phyloP scores from a whole-genome alignment of 306 rosid species.

The Lathyrus oleraceus region DNA sequence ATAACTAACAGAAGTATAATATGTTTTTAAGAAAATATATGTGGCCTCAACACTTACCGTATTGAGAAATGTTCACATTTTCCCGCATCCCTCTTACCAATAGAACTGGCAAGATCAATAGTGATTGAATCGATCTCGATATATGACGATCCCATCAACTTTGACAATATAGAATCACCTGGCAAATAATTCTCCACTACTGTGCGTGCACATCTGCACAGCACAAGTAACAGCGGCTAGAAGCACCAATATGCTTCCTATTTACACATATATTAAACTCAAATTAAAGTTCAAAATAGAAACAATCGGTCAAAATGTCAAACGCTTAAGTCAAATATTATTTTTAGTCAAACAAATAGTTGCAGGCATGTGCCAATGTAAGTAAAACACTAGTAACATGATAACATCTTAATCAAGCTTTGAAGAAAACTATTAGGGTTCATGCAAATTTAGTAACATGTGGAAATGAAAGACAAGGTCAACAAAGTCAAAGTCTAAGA shows the following conservation, averaged over 20 bases:
- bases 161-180: conserved; percentile 42
- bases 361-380: neutral
- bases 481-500: conserved; percentile 26
- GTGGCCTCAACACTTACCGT: conserved; percentile 62
- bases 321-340: conserved; percentile 37
- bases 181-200: conserved; percentile 41
- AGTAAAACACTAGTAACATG: conserved; percentile 17
- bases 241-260: conserved; percentile 38
- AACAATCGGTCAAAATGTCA: neutral
- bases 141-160: conserved; percentile 63
- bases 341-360: conserved; percentile 23
- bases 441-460: conserved; percentile 34
- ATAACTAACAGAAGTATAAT: conserved; percentile 13
- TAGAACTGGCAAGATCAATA: conserved; percentile 66
- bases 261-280: conserved; percentile 23
- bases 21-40: neutral
- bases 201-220: conserved; percentile 45
- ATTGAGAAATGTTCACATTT: conserved; percentile 89
- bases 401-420: conserved; percentile 40
- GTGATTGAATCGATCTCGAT: conserved; percentile 79
- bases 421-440: conserved; percentile 49
- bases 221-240: conserved; percentile 37
- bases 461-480: conserved; percentile 20
- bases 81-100: conserved; percentile 52
- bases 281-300: conserved; percentile 29